phyloP scores from a whole-genome alignment of 2,329 filamentous ascomycete genomes.

The Epichloe gansuensis region DNA sequence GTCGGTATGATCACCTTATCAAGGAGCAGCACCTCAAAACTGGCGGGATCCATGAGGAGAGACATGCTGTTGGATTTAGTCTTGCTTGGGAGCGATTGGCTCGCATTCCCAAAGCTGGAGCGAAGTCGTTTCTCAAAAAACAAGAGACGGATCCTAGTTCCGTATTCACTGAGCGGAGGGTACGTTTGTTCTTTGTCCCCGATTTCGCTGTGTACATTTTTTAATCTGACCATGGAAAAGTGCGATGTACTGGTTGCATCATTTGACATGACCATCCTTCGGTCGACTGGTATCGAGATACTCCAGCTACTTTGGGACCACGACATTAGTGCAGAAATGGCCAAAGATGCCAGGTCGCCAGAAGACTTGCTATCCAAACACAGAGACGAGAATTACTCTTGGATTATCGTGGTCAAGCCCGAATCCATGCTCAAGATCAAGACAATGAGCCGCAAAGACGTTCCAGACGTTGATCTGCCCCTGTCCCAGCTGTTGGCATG shows the following conservation, averaged over 20 bases:
- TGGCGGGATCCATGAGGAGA: constrained; percentile 47
- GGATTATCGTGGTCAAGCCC: constrained; percentile 81
- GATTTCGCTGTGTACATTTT: neutral
- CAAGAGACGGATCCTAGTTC: constrained; percentile 48
- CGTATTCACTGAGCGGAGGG: constrained; percentile 50
- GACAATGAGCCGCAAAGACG: constrained; percentile 63
- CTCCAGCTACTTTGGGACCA: constrained; percentile 70
- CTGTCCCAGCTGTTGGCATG: constrained; percentile 63
- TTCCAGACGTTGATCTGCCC: constrained; percentile 63
- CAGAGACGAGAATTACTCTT: constrained; percentile 65
- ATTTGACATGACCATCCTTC: constrained; percentile 66
- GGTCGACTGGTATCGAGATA: constrained; percentile 64
- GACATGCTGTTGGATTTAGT: constrained; percentile 85
- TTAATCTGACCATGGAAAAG: constrained; percentile 21
- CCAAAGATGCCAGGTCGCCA: constrained; percentile 62
- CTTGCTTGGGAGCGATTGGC: constrained; percentile 77
- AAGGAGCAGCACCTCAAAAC: constrained; percentile 67
- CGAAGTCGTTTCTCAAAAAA: constrained; percentile 56
- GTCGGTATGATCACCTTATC: constrained; percentile 83
- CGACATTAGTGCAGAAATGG: constrained; percentile 80
- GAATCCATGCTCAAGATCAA: constrained; percentile 68
- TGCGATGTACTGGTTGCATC: constrained; percentile 87
- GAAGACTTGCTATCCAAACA: constrained; percentile 72
- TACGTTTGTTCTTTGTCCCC: constrained; percentile 26
- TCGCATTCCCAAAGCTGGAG: constrained; percentile 44